Percentiles rank a stretch among this genome's conserved stretches.
phyloP scores from a whole-genome alignment of 1,284 basidiomycete species.

The Cryptococcus sp. region DNA sequence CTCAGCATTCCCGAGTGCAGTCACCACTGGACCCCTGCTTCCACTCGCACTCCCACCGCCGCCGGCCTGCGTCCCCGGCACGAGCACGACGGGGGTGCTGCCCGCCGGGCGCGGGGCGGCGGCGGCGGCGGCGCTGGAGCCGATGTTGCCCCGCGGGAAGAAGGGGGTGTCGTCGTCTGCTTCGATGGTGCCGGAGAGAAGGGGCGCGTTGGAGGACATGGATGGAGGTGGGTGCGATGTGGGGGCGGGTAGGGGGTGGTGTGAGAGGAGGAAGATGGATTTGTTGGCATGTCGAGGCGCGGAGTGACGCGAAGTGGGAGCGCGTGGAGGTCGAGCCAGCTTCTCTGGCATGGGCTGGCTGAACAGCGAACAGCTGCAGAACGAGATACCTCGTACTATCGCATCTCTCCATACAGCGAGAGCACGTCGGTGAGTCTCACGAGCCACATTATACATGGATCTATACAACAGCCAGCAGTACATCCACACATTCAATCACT shows the following conservation, averaged over 20 bases:
- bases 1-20: slow-evolving; percentile 25
- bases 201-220: slow-evolving; percentile 38
- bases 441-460: no score
- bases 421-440: no score
- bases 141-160: slow-evolving; percentile 44
- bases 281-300: slow-evolving; percentile 14
- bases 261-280: slow-evolving; percentile 37
- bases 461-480: no score
- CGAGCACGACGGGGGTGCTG: slow-evolving; percentile 34
- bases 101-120: slow-evolving; percentile 6
- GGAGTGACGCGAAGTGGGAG: neutral
- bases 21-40: neutral
- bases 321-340: neutral
- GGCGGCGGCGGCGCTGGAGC: slow-evolving; percentile 12
- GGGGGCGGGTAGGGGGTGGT: neutral
- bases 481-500: no score
- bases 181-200: slow-evolving; percentile 50
- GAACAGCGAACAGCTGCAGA: no score
- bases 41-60: neutral
- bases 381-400: no score
- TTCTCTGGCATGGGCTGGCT: no score
- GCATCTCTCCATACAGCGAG: no score
- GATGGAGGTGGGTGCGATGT: neutral
- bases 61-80: slow-evolving; percentile 38
- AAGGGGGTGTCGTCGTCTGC: slow-evolving; percentile 43